Evolutionary conservation across 345 rosid species (phyloP).

Genomic region (Hibiscus mutabilis): DNA sequence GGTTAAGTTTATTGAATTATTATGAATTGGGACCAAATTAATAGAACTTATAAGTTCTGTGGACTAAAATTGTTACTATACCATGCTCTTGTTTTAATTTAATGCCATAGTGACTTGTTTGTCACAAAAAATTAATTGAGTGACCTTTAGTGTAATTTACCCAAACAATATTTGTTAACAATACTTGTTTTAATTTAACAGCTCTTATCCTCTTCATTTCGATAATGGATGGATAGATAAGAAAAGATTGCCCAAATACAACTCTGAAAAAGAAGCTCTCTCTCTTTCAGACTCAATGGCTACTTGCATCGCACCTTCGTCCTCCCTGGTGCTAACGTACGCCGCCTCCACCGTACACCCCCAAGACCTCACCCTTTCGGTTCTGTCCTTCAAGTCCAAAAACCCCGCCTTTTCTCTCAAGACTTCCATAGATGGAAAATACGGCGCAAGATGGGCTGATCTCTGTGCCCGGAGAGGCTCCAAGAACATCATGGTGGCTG

Average conservation of each 20-base stretch:
- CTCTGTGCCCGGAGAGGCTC: constrained; percentile 11
- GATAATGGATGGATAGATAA: not conserved
- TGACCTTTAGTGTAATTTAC: no score
- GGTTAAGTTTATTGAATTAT: no score
- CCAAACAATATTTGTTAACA: no score
- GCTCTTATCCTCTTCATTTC: constrained; percentile 8
- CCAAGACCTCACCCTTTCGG: constrained; percentile 44
- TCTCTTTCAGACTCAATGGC: constrained; percentile 38
- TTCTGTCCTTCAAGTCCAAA: constrained; percentile 48
- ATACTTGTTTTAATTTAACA: no score
- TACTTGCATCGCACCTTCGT: constrained; percentile 35
- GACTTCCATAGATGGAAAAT: constrained; percentile 17
- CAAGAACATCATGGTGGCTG: constrained; percentile 24
- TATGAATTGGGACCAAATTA: not conserved
- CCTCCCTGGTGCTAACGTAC: constrained; percentile 49
- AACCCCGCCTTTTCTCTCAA: constrained; percentile 21
- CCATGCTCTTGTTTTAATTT: no score
- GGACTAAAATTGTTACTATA: not conserved
- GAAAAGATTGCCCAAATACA: not conserved
- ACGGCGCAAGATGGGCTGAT: constrained; percentile 16
- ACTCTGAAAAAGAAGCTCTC: not conserved
- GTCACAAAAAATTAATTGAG: no score
- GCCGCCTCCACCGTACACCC: constrained; percentile 38
- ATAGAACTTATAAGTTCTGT: not conserved
- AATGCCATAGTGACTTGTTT: no score